Base-by-base conservation (phyloP, 306 rosid species). In the Castanea sativa region DNA sequence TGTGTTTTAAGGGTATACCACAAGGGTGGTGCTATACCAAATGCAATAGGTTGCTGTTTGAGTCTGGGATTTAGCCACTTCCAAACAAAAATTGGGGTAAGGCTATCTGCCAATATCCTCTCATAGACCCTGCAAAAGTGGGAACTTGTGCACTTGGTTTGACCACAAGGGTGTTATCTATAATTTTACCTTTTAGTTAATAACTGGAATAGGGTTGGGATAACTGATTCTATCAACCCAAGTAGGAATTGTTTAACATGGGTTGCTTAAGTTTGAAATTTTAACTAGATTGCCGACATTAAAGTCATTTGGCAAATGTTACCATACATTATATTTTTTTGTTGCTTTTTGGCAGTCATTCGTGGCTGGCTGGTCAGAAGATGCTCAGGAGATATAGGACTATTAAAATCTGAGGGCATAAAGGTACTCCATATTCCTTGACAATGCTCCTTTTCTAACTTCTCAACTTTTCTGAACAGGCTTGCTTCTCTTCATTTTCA, bases 341-440 rank as follows among this genome's bases (percentile, higher is more conserved):
- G 77, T 21, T 51, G 63, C 69, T 73, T 43, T 25, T 70, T 81
- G 79, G 82, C 91, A 96, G 99, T 88, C 81, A 87, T 90, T 69
- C 98, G 98, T 81, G 98, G 99, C 67, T 96, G 92, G 96, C 64
- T 91, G 83, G 97, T 93, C 83, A 84, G 98, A 82, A 86, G 89
- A 89, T 93, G 88, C 91, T 96, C 98, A 55, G 94, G 94, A 74
- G 90, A 91, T 80, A 82, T 96, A 77, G 94, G 97, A 71, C 82
- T 87, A 41, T 53, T 84, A 87, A 88, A 86, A 78, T 75, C 88
- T 6, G 84, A 82, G 41, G 89, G 88, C 82, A 49, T 58, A 59
- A 86, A 89, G 98, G 99, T 96, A 90, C 56, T 68, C 72, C 52
- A 18, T 33, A 18, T 49, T 11, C 74, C 52, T 73, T 21, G 4